phyloP scores from a whole-genome alignment of 768 basidiomycete genomes.

The Filobasidium floriforme region DNA sequence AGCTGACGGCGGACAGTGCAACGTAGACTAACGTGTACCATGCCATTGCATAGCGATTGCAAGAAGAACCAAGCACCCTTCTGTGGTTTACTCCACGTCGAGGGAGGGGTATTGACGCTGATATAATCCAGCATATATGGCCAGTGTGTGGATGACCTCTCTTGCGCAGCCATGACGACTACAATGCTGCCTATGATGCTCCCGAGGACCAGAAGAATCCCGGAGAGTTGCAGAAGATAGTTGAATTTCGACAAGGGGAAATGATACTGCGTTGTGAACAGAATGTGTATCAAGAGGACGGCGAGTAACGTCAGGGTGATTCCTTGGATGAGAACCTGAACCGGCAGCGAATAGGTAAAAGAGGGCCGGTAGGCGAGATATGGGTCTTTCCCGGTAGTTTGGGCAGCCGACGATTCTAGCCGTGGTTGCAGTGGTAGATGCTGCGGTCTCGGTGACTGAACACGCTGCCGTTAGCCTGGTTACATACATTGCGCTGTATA shows the following conservation, averaged over 20 bases:
- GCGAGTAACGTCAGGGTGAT: slow-evolving; percentile 74
- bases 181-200: slow-evolving; percentile 69
- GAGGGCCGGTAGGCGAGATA: slow-evolving; percentile 68
- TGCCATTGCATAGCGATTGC: slow-evolving; percentile 71
- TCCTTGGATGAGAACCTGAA: slow-evolving; percentile 79
- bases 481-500: too few species aligned
- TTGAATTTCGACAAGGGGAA: slow-evolving; percentile 88
- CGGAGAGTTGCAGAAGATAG: slow-evolving; percentile 78
- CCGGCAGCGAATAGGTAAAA: slow-evolving; percentile 79
- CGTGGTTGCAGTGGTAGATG: background rate
- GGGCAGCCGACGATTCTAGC: background rate
- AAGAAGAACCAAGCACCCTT: slow-evolving; percentile 75
- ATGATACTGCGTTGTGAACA: slow-evolving; percentile 94
- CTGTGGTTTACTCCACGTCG: slow-evolving; percentile 60
- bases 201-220: slow-evolving; percentile 69
- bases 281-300: slow-evolving; percentile 80
- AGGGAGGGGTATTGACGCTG: slow-evolving; percentile 66
- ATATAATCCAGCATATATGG: slow-evolving; percentile 95
- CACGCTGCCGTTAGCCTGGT: too few species aligned
- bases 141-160: slow-evolving; percentile 65
- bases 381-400: slow-evolving; percentile 52
- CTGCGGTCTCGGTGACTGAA: too few species aligned
- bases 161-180: slow-evolving; percentile 59
- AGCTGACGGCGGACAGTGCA: background rate
- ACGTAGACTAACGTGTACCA: slow-evolving; percentile 64